These are phyloP conservation scores for Fennellomyces sp. DNA, from an alignment of 371 early-diverging fungal genomes.

Conservation along the genomic window DNA sequence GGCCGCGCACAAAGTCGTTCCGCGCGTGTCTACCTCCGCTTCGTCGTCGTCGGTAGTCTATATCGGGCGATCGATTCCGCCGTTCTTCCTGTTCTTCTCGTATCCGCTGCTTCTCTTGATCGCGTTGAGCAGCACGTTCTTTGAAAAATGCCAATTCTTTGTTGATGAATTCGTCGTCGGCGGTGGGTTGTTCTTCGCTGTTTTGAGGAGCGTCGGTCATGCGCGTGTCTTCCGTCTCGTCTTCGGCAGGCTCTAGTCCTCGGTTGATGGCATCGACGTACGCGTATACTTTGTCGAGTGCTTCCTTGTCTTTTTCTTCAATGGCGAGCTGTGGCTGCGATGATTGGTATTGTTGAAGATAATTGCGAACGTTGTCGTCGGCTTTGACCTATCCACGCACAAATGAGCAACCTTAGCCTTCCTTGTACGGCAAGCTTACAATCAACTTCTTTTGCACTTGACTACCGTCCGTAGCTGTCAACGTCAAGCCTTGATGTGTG, in stretches of 20 bases:
- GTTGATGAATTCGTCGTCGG: slow-evolving; percentile 55
- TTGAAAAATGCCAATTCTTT: slow-evolving; percentile 69
- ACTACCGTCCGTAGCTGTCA: slow-evolving; percentile 65
- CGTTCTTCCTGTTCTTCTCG: slow-evolving; percentile 19
- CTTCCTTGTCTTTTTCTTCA: slow-evolving; percentile 19
- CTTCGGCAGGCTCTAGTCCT: slow-evolving; percentile 30
- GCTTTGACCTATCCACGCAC: slow-evolving; percentile 57
- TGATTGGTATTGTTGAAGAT: slow-evolving; percentile 56
- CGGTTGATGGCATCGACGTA: slow-evolving; percentile 49
- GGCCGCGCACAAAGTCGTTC: slow-evolving; percentile 33
- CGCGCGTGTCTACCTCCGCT: slow-evolving; percentile 18
- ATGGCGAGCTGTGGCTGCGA: neutral
- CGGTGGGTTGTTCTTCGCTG: slow-evolving; percentile 7
- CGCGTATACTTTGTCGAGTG: slow-evolving; percentile 31
- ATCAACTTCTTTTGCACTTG: slow-evolving; percentile 60
- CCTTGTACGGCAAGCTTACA: slow-evolving; percentile 31
- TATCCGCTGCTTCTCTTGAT: slow-evolving; percentile 53
- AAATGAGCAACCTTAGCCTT: neutral
- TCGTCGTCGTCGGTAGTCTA: slow-evolving; percentile 28
- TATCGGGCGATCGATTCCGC: slow-evolving; percentile 23
- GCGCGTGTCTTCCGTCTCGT: neutral
- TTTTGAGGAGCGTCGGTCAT: neutral
- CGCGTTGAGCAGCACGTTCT: slow-evolving; percentile 65
- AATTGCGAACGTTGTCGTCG: slow-evolving; percentile 71
- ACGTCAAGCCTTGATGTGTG: slow-evolving; percentile 41